Conservation (phyloP, 805 yeast genomes). For the Kuraishia piskuri region DNA sequence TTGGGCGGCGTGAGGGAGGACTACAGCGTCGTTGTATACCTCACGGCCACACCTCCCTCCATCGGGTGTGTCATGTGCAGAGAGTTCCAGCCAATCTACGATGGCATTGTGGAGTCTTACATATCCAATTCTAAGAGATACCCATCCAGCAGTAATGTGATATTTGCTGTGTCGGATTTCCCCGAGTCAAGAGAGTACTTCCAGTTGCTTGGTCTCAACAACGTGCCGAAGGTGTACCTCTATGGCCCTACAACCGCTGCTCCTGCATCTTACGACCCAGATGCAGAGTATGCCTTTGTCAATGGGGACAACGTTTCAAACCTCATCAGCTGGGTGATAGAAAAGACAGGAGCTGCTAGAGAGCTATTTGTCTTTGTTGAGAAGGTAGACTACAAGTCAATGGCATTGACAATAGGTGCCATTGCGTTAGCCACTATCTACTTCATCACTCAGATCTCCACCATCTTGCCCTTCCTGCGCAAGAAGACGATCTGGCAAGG, state of each 20-base stretch:
- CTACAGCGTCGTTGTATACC: constrained; percentile 51
- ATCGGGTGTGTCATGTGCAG: constrained; percentile 74
- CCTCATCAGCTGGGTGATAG: constrained; percentile 25
- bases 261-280: constrained; percentile 21
- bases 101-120: constrained; percentile 54
- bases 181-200: constrained; percentile 44
- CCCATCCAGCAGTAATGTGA: constrained; percentile 30
- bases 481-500: constrained; percentile 69
- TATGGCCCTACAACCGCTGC: constrained; percentile 39
- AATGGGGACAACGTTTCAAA: constrained; percentile 29
- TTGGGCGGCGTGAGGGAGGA: constrained; percentile 61
- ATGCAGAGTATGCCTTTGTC: constrained; percentile 35
- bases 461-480: constrained; percentile 31
- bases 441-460: constrained; percentile 19
- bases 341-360: constrained; percentile 22
- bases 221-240: constrained; percentile 71
- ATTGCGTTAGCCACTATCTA: constrained; percentile 22
- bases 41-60: constrained; percentile 68
- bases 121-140: constrained; percentile 36
- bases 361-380: constrained; percentile 25
- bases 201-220: constrained; percentile 44
- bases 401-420: constrained; percentile 26
- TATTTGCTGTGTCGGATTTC: constrained; percentile 72
- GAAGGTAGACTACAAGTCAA: constrained; percentile 33
- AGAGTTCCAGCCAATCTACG: constrained; percentile 59